Evolutionary conservation across 2,329 filamentous ascomycete species (phyloP).

Genomic region (Neocucurbitaria cava): DNA sequence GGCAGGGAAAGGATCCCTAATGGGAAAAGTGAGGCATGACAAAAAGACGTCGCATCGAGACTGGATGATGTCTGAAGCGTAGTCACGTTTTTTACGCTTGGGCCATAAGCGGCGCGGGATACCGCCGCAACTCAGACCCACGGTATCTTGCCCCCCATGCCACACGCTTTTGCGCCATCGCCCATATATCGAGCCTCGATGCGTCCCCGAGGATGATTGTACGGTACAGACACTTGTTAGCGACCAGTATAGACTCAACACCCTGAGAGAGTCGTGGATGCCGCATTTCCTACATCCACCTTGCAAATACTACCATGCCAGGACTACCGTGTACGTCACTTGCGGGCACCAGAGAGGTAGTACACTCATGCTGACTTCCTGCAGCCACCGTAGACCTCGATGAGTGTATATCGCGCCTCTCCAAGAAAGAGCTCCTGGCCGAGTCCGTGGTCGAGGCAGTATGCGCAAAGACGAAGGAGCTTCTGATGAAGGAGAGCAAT

Average conservation of each 20-base stretch:
- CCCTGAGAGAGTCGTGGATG: conserved; percentile 44
- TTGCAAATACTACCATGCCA: conserved; percentile 52
- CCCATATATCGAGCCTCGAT: conserved; percentile 30
- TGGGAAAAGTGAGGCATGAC: conserved; percentile 5
- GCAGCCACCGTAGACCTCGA: conserved; percentile 95
- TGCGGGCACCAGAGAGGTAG: conserved; percentile 3
- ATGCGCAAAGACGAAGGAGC: conserved; percentile 98
- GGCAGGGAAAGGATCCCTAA: neutral
- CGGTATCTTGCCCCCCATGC: conserved; percentile 20
- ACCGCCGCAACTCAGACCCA: conserved; percentile 15
- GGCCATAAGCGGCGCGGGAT: conserved; percentile 20
- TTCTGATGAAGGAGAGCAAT: conserved; percentile 99
- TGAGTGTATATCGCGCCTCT: conserved; percentile 95
- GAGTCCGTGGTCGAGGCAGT: conserved; percentile 99
- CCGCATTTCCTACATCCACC: conserved; percentile 20
- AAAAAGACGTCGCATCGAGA: conserved; percentile 11
- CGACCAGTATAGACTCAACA: conserved; percentile 46
- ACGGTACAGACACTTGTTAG: conserved; percentile 46
- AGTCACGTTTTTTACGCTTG: conserved; percentile 29
- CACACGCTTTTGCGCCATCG: conserved; percentile 27
- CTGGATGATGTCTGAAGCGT: conserved; percentile 17
- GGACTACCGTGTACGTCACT: conserved; percentile 57
- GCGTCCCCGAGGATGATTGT: conserved; percentile 50
- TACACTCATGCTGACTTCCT: conserved; percentile 23
- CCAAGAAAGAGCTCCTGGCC: conserved; percentile 95